A percentile compares a stretch with the other conserved stretches of the same genome.
Conservation (phyloP, 1,139 yeast species). For the Suhomyces guaymorum region DNA sequence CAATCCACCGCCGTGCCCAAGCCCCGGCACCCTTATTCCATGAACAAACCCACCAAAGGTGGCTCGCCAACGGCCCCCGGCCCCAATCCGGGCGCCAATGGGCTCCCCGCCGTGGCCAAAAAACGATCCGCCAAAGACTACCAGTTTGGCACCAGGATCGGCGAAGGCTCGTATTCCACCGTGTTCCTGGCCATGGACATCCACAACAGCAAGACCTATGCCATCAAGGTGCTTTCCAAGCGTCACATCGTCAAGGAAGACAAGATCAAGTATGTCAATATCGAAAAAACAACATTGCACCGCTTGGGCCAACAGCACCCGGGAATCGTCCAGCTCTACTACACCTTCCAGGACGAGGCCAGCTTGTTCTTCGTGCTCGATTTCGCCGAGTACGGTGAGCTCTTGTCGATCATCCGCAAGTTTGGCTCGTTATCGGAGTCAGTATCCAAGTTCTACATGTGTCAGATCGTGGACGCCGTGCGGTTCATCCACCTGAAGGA, state of each 20-base stretch:
- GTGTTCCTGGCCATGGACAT: slow-evolving; percentile 68
- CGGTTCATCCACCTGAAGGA: slow-evolving; percentile 81
- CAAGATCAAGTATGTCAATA: slow-evolving; percentile 76
- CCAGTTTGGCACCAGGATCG: slow-evolving; percentile 68
- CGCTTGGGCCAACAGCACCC: slow-evolving; percentile 65
- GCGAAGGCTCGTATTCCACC: slow-evolving; percentile 82
- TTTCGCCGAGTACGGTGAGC: slow-evolving; percentile 79
- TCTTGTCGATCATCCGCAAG: slow-evolving; percentile 60
- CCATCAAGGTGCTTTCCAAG: slow-evolving; percentile 73
- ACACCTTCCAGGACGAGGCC: slow-evolving; percentile 76
- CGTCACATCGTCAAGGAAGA: slow-evolving; percentile 76
- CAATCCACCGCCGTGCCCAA: neutral
- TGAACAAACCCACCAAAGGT: slow-evolving; percentile 3
- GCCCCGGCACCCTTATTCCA: neutral
- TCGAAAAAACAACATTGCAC: slow-evolving; percentile 74
- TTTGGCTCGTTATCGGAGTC: slow-evolving; percentile 58
- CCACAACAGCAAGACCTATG: slow-evolving; percentile 58
- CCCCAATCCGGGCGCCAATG: neutral
- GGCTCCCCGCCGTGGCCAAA: slow-evolving; percentile 3
- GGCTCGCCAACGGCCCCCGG: slow-evolving; percentile 7
- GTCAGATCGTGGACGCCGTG: slow-evolving; percentile 86
- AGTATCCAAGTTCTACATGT: slow-evolving; percentile 51
- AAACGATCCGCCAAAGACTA: slow-evolving; percentile 61
- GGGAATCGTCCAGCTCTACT: slow-evolving; percentile 70
- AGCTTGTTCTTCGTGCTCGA: slow-evolving; percentile 73